A percentile compares a stretch with the other conserved stretches of the same genome.
Conservation (phyloP, 371 early-diverging fungal genomes). For the Rhizomucor pusillus region DNA sequence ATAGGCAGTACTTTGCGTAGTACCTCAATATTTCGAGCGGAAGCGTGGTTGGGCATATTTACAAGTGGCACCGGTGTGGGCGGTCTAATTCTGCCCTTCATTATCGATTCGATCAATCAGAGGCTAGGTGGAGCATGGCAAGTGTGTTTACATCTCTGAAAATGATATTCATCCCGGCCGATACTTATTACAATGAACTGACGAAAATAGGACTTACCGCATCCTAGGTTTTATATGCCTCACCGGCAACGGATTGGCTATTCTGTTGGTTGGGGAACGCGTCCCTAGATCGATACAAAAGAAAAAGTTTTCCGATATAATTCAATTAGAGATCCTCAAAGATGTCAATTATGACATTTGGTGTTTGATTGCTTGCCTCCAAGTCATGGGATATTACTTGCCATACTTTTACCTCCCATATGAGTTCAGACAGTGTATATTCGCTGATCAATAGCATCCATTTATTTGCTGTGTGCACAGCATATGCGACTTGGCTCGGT, state of each 20-base stretch:
- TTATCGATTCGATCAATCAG: conserved; percentile 57
- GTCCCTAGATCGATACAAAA: conserved; percentile 15
- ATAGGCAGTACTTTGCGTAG: conserved; percentile 39
- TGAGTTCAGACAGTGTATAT: no score
- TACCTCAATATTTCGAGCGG: conserved; percentile 77
- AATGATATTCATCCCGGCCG: no score
- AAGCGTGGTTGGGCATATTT: conserved; percentile 73
- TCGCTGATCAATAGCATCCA: not conserved
- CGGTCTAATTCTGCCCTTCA: conserved; percentile 68
- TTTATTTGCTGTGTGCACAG: conserved; percentile 3
- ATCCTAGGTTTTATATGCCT: conserved; percentile 54
- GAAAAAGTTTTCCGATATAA: conserved; percentile 2
- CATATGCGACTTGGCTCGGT: conserved; percentile 32
- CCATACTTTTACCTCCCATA: conserved; percentile 42
- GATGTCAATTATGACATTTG: conserved; percentile 15
- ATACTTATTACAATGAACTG: no score
- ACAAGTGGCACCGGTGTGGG: conserved; percentile 80
- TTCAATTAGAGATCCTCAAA: conserved; percentile 27
- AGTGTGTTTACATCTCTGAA: no score
- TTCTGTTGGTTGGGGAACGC: no score
- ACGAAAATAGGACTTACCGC: conserved; percentile 41
- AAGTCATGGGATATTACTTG: conserved; percentile 34
- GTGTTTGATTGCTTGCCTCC: conserved; percentile 29
- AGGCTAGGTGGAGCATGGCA: conserved; percentile 55
- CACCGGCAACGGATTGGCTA: conserved; percentile 34